These are phyloP conservation scores for Acacia pycnantha DNA, from an alignment of 331 rosid species.

Conservation along the genomic window DNA sequence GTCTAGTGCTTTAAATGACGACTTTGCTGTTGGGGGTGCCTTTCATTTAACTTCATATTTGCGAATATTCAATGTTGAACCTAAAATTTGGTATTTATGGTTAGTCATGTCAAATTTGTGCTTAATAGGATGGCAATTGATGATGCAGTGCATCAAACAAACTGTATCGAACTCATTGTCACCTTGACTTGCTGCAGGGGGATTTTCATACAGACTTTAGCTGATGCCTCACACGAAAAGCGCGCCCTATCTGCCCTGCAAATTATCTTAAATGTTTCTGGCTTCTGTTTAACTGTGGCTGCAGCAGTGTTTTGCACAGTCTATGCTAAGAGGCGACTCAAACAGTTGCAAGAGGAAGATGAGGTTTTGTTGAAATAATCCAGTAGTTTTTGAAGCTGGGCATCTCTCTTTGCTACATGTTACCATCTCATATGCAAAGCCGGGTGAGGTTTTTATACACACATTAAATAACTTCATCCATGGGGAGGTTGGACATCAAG, in stretches of 20 bases:
- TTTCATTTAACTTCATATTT: background rate
- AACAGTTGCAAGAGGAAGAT: constrained; percentile 69
- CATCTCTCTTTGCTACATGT: constrained; percentile 19
- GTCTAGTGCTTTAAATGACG: background rate
- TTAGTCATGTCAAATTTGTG: background rate
- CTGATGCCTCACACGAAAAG: constrained; percentile 74
- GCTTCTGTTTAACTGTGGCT: constrained; percentile 65
- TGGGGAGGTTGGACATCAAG: constrained; percentile 31
- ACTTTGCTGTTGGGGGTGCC: background rate
- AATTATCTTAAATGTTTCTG: constrained; percentile 64
- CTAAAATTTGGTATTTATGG: background rate
- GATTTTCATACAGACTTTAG: constrained; percentile 75
- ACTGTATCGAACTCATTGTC: constrained; percentile 18
- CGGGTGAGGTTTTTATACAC: constrained; percentile 41
- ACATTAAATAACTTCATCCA: constrained; percentile 42
- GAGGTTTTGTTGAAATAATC: constrained; percentile 52
- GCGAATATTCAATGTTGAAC: background rate
- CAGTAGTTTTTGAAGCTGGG: constrained; percentile 33
- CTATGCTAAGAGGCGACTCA: constrained; percentile 77
- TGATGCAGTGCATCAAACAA: background rate
- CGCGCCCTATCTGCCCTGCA: constrained; percentile 72
- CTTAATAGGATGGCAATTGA: constrained; percentile 13
- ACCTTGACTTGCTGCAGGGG: constrained; percentile 59
- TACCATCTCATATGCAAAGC: constrained; percentile 19
- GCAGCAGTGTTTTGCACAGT: constrained; percentile 70